Evolutionary conservation across 2,329 filamentous ascomycete genomes (phyloP).

Genomic region (Ophiobolus disseminans): DNA sequence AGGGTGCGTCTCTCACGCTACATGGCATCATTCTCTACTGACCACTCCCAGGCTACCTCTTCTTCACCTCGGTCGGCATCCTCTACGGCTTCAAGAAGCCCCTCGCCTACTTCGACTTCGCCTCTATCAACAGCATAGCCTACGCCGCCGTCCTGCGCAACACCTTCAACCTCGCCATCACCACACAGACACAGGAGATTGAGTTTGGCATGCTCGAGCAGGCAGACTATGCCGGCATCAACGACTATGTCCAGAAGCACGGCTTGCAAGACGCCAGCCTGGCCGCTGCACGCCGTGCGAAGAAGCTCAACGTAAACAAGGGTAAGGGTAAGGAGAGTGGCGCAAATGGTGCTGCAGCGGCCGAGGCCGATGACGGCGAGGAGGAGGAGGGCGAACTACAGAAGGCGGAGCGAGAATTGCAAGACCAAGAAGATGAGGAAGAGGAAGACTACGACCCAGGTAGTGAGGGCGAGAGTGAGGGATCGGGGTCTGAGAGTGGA

Average conservation of each 20-base stretch:
- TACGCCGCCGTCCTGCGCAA: conserved; percentile 70
- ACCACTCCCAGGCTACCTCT: conserved; percentile 63
- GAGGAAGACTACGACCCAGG: conserved; percentile 53
- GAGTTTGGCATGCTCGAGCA: conserved; percentile 73
- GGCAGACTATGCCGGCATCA: conserved; percentile 67
- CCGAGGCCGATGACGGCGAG: conserved; percentile 22
- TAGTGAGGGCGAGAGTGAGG: conserved; percentile 51
- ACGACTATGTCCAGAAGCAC: conserved; percentile 67
- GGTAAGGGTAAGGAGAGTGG: conserved; percentile 35
- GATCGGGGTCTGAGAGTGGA: conserved; percentile 45
- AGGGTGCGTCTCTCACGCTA: conserved; percentile 56
- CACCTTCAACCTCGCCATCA: conserved; percentile 70
- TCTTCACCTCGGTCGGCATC: conserved; percentile 67
- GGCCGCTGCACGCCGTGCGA: conserved; percentile 65
- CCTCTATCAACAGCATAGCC: conserved; percentile 64
- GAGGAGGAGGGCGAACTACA: conserved; percentile 50
- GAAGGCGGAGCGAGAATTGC: conserved; percentile 47
- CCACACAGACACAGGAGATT: conserved; percentile 61
- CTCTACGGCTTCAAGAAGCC: conserved; percentile 72
- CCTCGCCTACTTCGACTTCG: conserved; percentile 67
- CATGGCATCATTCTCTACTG: not conserved
- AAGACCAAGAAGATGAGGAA: conserved; percentile 50
- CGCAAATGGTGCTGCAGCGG: conserved; percentile 9
- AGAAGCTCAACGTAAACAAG: conserved; percentile 63
- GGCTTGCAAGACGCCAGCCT: conserved; percentile 68